phyloP scores from a whole-genome alignment of 75 land plant genomes.

The Pinus albicaulis region DNA sequence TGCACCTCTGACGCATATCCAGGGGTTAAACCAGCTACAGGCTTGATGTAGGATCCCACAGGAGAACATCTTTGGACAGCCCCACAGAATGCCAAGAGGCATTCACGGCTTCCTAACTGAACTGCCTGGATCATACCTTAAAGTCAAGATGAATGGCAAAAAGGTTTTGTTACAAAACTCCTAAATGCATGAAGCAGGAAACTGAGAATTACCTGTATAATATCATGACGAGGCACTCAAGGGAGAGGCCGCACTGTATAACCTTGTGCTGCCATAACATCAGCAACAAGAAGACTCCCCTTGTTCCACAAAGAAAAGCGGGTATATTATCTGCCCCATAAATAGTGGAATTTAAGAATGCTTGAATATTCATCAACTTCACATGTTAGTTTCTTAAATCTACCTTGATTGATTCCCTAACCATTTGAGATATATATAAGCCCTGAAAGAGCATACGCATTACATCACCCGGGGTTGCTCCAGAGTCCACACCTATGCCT shows the following conservation, averaged over 20 bases:
- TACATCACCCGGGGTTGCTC: conserved; percentile 79
- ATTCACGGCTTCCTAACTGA: conserved; percentile 74
- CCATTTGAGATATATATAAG: conserved; percentile 91
- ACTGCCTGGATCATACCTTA: conserved; percentile 58
- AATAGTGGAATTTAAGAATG: neutral
- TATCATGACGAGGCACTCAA: conserved; percentile 71
- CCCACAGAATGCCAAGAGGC: conserved; percentile 76
- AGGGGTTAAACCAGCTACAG: conserved; percentile 78
- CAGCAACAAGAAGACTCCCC: conserved; percentile 87
- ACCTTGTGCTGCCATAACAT: conserved; percentile 86
- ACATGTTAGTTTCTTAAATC: neutral
- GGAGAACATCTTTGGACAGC: conserved; percentile 93
- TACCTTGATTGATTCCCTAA: conserved; percentile 96
- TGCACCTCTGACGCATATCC: conserved; percentile 94
- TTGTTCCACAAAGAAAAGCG: conserved; percentile 10
- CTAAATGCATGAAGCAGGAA: neutral
- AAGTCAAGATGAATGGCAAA: neutral
- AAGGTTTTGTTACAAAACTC: neutral
- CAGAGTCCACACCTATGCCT: conserved; percentile 85
- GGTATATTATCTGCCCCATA: no score
- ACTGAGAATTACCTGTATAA: conserved; percentile 61
- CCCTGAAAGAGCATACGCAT: conserved; percentile 92
- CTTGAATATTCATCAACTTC: neutral
- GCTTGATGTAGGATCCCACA: conserved; percentile 84
- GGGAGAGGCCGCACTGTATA: conserved; percentile 76